phyloP scores from a whole-genome alignment of 73 alveolate species.

The Tetrahymena malaccensis region DNA sequence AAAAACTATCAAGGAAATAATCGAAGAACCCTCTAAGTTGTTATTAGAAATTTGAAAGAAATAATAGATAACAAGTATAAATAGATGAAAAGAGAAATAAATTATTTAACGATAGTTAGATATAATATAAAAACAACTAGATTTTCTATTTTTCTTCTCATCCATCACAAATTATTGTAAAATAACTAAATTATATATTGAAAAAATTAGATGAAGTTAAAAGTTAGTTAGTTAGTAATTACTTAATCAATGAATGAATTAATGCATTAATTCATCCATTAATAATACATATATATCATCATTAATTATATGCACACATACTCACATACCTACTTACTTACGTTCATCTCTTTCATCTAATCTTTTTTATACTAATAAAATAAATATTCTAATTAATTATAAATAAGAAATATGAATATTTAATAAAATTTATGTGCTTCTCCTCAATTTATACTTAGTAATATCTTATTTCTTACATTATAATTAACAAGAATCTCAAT shows the following conservation, averaged over 20 bases:
- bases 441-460: not conserved
- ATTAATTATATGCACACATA: not conserved
- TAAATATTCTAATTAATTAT: not conserved
- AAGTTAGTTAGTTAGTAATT: not conserved
- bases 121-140: not conserved
- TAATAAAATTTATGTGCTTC: not conserved
- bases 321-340: not conserved
- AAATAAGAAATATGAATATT: not conserved
- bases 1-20: slow-evolving; percentile 33
- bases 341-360: not conserved
- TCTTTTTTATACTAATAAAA: not conserved
- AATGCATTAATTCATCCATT: not conserved
- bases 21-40: slow-evolving; percentile 54
- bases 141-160: not conserved
- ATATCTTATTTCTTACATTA: not conserved
- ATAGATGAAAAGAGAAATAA: not conserved
- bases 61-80: not conserved
- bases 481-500: not conserved
- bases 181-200: not conserved
- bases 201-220: not conserved
- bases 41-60: slow-evolving; percentile 21
- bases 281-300: not conserved
- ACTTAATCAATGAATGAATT: not conserved
- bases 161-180: not conserved
- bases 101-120: not conserved